Conservation (phyloP, 306 rosid genomes). For the Dryas drummondii region DNA sequence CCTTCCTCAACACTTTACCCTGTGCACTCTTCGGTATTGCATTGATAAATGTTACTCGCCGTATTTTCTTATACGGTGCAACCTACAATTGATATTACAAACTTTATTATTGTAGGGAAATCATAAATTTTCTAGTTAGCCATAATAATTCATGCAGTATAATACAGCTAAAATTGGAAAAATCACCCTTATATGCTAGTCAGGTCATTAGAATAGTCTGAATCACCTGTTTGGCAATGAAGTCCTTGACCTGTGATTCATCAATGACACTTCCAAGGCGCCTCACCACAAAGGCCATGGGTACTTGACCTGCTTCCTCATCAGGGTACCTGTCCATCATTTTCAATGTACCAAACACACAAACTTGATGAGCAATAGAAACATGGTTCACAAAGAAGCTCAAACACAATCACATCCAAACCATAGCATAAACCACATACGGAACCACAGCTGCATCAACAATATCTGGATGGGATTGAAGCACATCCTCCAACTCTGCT, state of each 20-base stretch:
- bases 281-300: slow-evolving; percentile 62
- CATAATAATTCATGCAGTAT: background rate
- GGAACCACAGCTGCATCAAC: slow-evolving; percentile 68
- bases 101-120: background rate
- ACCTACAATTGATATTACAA: slow-evolving; percentile 35
- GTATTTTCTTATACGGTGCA: slow-evolving; percentile 59
- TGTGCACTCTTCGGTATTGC: slow-evolving; percentile 55
- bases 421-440: slow-evolving; percentile 19
- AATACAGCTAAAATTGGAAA: background rate
- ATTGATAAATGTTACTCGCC: slow-evolving; percentile 39
- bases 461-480: slow-evolving; percentile 55
- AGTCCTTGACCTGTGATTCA: slow-evolving; percentile 45
- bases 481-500: slow-evolving; percentile 65
- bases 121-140: background rate
- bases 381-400: background rate
- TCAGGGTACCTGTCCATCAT: slow-evolving; percentile 50
- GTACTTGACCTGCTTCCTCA: slow-evolving; percentile 75
- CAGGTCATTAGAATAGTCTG: background rate
- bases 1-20: slow-evolving; percentile 57
- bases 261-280: slow-evolving; percentile 31
- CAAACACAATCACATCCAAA: background rate
- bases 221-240: slow-evolving; percentile 54
- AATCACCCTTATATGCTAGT: background rate
- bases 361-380: background rate
- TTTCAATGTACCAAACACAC: background rate